A percentile compares a stretch with the other conserved stretches of the same genome.
phyloP scores from a whole-genome alignment of 805 yeast genomes.

The Metschnikowia picachoensis region DNA sequence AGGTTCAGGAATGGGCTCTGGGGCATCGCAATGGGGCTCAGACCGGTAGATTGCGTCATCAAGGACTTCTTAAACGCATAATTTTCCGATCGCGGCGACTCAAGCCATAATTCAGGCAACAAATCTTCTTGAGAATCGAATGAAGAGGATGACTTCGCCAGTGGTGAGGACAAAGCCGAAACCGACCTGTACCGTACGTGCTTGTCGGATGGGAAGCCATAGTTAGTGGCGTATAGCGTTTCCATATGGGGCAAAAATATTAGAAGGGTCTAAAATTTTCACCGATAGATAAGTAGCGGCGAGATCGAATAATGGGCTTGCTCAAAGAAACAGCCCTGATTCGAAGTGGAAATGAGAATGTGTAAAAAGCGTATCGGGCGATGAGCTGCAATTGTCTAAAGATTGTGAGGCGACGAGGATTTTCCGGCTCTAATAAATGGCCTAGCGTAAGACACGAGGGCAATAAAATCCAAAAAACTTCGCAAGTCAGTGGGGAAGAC shows the following conservation, averaged over 20 bases:
- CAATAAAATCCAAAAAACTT: not conserved
- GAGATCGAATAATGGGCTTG: not conserved
- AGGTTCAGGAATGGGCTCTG: no score
- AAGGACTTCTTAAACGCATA: not conserved
- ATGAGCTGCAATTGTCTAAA: constrained; percentile 2
- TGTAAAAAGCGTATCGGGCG: not conserved
- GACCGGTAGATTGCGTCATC: no score
- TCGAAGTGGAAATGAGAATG: not conserved
- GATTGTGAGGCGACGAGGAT: not conserved
- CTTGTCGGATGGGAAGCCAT: constrained; percentile 5
- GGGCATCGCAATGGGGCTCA: no score
- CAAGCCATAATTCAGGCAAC: constrained; percentile 35
- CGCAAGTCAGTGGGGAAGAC: no score
- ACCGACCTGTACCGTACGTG: constrained; percentile 1
- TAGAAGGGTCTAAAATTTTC: not conserved
- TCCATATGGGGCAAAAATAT: constrained; percentile 1
- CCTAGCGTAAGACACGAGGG: not conserved
- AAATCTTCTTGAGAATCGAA: constrained; percentile 23
- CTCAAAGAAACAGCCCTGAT: no score
- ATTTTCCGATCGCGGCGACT: constrained; percentile 11
- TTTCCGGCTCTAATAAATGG: not conserved
- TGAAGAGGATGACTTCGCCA: constrained; percentile 11
- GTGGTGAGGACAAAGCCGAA: constrained; percentile 7
- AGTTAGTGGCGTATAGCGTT: constrained; percentile 6
- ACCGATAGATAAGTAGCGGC: not conserved